Conservation (phyloP, 768 basidiomycete genomes). For the Asterophora parasitica region DNA sequence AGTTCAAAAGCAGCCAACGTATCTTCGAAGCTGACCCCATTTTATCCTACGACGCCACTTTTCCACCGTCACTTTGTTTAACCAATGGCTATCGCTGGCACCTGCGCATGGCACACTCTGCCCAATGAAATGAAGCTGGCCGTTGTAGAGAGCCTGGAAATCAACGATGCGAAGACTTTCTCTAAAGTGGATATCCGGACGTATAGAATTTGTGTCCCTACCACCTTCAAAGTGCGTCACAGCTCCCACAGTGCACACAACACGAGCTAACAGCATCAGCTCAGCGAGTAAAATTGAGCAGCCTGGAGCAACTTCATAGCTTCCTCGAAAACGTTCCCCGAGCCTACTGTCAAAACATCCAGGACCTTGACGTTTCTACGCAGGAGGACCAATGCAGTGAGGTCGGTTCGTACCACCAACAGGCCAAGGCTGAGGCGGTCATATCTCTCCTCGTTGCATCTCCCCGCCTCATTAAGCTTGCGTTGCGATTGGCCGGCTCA, state of each 20-base stretch:
- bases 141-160: constrained; percentile 46
- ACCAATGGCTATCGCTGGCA: constrained; percentile 17
- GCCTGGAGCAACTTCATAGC: constrained; percentile 38
- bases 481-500: constrained; percentile 44
- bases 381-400: constrained; percentile 15
- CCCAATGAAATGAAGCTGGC: constrained; percentile 65
- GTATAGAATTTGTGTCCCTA: constrained; percentile 52
- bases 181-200: constrained; percentile 44
- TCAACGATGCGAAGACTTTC: constrained; percentile 40
- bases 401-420: constrained; percentile 19
- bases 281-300: constrained; percentile 47
- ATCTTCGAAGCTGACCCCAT: not conserved
- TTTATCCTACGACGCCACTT: not conserved
- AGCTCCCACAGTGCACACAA: not conserved
- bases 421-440: constrained; percentile 41
- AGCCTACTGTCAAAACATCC: constrained; percentile 44
- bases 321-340: constrained; percentile 58
- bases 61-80: not conserved
- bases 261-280: constrained; percentile 11
- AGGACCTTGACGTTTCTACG: constrained; percentile 48
- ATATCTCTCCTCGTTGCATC: constrained; percentile 46
- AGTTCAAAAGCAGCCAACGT: constrained; percentile 11
- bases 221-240: constrained; percentile 50
- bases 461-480: constrained; percentile 42
- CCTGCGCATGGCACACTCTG: constrained; percentile 47